Conservation (phyloP, 2,329 filamentous ascomycete genomes). For the Cordyceps fumosorosea region DNA sequence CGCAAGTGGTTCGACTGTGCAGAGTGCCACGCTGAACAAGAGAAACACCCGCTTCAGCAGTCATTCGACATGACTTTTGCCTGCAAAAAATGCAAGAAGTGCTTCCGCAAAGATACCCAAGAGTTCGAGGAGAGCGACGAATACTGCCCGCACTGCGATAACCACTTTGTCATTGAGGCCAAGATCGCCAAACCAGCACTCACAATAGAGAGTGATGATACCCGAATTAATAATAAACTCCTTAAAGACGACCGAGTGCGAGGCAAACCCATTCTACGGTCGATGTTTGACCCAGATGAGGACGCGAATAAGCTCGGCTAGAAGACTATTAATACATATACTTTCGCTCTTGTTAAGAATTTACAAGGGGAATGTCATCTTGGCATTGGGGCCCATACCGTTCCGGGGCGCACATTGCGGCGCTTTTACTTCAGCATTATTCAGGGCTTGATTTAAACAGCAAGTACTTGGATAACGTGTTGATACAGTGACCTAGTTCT, state of each 20-base stretch:
- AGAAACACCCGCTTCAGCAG: slow-evolving; percentile 70
- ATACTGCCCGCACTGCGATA: slow-evolving; percentile 98
- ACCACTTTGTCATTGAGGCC: slow-evolving; percentile 93
- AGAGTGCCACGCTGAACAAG: slow-evolving; percentile 81
- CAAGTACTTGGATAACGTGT: slow-evolving; percentile 8
- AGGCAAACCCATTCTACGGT: slow-evolving; percentile 44
- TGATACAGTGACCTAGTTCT: slow-evolving; percentile 19
- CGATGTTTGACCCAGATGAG: slow-evolving; percentile 70
- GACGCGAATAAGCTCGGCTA: slow-evolving; percentile 72
- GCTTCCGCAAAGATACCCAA: slow-evolving; percentile 86
- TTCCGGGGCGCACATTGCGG: background rate
- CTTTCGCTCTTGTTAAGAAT: background rate
- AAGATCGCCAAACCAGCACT: slow-evolving; percentile 74
- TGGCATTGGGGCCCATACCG: background rate
- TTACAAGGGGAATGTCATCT: background rate
- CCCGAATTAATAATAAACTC: slow-evolving; percentile 80
- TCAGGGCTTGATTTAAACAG: background rate
- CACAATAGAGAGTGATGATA: slow-evolving; percentile 86
- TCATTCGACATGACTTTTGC: slow-evolving; percentile 85
- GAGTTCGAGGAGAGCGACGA: slow-evolving; percentile 97
- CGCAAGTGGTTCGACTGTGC: slow-evolving; percentile 98
- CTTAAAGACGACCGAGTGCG: slow-evolving; percentile 80
- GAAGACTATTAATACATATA: slow-evolving; percentile 18
- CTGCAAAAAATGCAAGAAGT: slow-evolving; percentile 99
- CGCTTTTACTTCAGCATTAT: background rate